Evolutionary conservation across 495 filamentous ascomycete species (phyloP).

Genomic region (Lophium mytilinum): DNA sequence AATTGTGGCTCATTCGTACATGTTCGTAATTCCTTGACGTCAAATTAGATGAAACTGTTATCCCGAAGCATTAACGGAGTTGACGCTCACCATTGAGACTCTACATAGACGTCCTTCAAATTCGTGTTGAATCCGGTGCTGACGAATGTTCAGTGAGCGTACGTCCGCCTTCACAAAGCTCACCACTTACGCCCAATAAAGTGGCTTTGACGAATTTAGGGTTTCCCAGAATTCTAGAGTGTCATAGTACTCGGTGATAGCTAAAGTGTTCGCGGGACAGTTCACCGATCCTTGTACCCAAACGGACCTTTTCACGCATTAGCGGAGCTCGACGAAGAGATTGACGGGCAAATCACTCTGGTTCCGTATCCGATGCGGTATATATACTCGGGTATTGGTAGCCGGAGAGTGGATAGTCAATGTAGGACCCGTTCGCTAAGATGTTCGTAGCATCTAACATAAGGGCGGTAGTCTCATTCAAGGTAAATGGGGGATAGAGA

Average conservation of each 20-base stretch:
- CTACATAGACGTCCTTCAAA: slow-evolving; percentile 29
- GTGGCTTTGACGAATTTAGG: slow-evolving; percentile 33
- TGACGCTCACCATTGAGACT: neutral
- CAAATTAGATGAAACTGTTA: neutral
- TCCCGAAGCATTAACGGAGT: too few relatives aligned
- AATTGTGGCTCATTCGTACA: neutral
- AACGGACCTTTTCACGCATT: neutral
- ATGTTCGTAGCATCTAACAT: slow-evolving; percentile 30
- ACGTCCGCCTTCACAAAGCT: slow-evolving; percentile 7
- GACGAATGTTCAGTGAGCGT: too few relatives aligned
- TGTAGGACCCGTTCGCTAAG: slow-evolving; percentile 53
- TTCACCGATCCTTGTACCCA: slow-evolving; percentile 27
- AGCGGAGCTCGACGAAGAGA: too few relatives aligned
- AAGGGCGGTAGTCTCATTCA: slow-evolving; percentile 35
- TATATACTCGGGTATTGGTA: slow-evolving; percentile 67
- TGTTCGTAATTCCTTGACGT: neutral
- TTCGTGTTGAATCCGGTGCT: neutral
- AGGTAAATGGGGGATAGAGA: slow-evolving; percentile 61
- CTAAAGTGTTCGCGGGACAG: slow-evolving; percentile 42
- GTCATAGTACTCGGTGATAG: slow-evolving; percentile 35
- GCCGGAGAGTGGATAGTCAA: slow-evolving; percentile 54
- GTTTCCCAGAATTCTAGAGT: slow-evolving; percentile 35
- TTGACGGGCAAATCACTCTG: slow-evolving; percentile 46
- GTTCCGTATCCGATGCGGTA: slow-evolving; percentile 42
- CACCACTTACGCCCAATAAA: slow-evolving; percentile 42